phyloP scores from a whole-genome alignment of 2,329 filamentous ascomycete genomes.

The Pestalotiopsis sp. region DNA sequence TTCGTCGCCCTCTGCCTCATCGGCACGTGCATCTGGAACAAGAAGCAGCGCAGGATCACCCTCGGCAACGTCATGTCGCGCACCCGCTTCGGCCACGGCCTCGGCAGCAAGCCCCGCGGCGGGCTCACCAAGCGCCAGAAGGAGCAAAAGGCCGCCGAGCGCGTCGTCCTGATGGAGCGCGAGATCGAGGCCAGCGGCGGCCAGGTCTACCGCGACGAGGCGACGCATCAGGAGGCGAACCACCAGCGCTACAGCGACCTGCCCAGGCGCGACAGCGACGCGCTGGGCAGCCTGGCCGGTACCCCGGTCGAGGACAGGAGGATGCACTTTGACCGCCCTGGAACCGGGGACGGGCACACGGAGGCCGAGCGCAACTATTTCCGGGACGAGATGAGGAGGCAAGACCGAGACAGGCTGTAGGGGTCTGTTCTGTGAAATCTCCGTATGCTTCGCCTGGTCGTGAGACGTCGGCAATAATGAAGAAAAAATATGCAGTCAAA shows the following conservation, averaged over 20 bases:
- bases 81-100: slow-evolving; percentile 43
- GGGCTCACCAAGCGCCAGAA: slow-evolving; percentile 30
- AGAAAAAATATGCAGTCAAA: neutral
- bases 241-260: slow-evolving; percentile 7
- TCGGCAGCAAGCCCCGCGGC: slow-evolving; percentile 33
- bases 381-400: slow-evolving; percentile 50
- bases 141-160: slow-evolving; percentile 31
- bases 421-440: neutral
- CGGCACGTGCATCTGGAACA: slow-evolving; percentile 58
- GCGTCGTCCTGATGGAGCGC: slow-evolving; percentile 46
- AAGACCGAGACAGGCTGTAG: slow-evolving; percentile 40
- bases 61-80: slow-evolving; percentile 55
- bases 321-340: slow-evolving; percentile 34
- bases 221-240: slow-evolving; percentile 13
- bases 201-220: slow-evolving; percentile 37
- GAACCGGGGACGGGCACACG: slow-evolving; percentile 12
- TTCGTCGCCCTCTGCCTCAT: slow-evolving; percentile 48
- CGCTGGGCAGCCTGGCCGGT: slow-evolving; percentile 48
- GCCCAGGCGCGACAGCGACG: slow-evolving; percentile 36
- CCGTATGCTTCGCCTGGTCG: neutral
- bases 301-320: slow-evolving; percentile 45
- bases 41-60: slow-evolving; percentile 47
- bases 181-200: slow-evolving; percentile 28
- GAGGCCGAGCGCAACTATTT: slow-evolving; percentile 40
- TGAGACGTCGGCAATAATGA: neutral